phyloP scores from a whole-genome alignment of 352 stramenopile genomes.

The Pythium periplocum region DNA sequence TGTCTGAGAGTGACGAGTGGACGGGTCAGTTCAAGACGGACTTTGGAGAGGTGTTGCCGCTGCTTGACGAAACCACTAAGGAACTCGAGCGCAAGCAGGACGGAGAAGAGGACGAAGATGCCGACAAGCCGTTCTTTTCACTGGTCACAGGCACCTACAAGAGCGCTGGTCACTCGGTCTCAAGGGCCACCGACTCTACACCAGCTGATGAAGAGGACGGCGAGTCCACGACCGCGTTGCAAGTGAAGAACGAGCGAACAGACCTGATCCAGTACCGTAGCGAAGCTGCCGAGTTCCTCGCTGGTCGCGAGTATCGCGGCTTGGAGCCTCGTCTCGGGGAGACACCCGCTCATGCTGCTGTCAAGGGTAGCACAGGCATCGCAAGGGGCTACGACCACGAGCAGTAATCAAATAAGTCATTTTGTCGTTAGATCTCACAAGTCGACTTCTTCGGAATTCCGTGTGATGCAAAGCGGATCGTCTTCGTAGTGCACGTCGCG shows the following conservation, averaged over 20 bases:
- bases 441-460: slow-evolving; percentile 20
- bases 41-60: slow-evolving; percentile 75
- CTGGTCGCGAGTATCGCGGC: slow-evolving; percentile 65
- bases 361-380: slow-evolving; percentile 69
- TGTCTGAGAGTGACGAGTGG: slow-evolving; percentile 87
- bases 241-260: slow-evolving; percentile 43
- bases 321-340: slow-evolving; percentile 80
- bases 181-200: slow-evolving; percentile 7
- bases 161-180: slow-evolving; percentile 17
- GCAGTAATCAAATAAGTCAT: slow-evolving; percentile 8
- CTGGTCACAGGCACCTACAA: slow-evolving; percentile 76
- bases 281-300: slow-evolving; percentile 70
- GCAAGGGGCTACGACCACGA: slow-evolving; percentile 75
- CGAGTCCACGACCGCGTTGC: slow-evolving; percentile 32
- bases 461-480: slow-evolving; percentile 11
- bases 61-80: slow-evolving; percentile 31
- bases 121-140: slow-evolving; percentile 80
- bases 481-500: slow-evolving; percentile 20
- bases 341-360: slow-evolving; percentile 68
- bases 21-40: slow-evolving; percentile 78
- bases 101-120: slow-evolving; percentile 21
- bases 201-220: slow-evolving; percentile 18
- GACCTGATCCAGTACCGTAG: slow-evolving; percentile 64
- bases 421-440: not conserved
- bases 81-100: slow-evolving; percentile 18